Evolutionary conservation across 2,329 filamentous ascomycete species (phyloP).

Genomic region (Penicillium sp.): DNA sequence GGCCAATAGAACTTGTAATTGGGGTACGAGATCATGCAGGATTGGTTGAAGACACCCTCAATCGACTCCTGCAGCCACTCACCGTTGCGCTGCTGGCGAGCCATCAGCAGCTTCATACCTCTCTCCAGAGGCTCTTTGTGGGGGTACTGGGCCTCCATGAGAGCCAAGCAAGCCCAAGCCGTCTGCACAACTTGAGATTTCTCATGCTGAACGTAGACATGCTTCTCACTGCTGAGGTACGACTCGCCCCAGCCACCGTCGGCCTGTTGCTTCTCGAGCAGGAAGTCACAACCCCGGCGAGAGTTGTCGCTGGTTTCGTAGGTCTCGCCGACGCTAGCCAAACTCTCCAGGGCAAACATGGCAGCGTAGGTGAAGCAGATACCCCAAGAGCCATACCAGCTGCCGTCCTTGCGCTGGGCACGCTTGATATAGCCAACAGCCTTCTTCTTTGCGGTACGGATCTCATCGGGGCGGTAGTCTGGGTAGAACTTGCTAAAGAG

Average conservation of each 20-base stretch:
- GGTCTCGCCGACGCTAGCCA: constrained; percentile 77
- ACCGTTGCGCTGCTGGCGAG: constrained; percentile 79
- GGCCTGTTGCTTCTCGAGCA: constrained; percentile 76
- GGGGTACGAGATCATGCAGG: constrained; percentile 97
- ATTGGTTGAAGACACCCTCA: constrained; percentile 98
- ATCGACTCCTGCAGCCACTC: constrained; percentile 96
- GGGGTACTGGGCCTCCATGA: constrained; percentile 81
- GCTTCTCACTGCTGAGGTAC: constrained; percentile 79
- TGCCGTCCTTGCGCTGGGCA: constrained; percentile 76
- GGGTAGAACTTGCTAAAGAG: constrained; percentile 81
- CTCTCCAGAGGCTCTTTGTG: constrained; percentile 68
- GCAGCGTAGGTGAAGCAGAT: constrained; percentile 97
- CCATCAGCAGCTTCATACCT: constrained; percentile 78
- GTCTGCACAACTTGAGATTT: constrained; percentile 92
- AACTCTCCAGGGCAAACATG: constrained; percentile 91
- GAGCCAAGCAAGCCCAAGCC: constrained; percentile 78
- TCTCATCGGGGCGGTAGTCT: constrained; percentile 72
- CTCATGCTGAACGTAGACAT: constrained; percentile 71
- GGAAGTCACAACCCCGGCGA: constrained; percentile 76
- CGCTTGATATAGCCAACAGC: constrained; percentile 81
- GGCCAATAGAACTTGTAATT: constrained; percentile 99
- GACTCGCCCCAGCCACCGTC: constrained; percentile 98
- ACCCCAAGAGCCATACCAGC: constrained; percentile 97
- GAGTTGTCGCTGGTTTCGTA: constrained; percentile 71
- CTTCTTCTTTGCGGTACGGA: constrained; percentile 67